Base-by-base conservation (phyloP, 768 basidiomycete genomes). In the Termitomyces heimii region DNA sequence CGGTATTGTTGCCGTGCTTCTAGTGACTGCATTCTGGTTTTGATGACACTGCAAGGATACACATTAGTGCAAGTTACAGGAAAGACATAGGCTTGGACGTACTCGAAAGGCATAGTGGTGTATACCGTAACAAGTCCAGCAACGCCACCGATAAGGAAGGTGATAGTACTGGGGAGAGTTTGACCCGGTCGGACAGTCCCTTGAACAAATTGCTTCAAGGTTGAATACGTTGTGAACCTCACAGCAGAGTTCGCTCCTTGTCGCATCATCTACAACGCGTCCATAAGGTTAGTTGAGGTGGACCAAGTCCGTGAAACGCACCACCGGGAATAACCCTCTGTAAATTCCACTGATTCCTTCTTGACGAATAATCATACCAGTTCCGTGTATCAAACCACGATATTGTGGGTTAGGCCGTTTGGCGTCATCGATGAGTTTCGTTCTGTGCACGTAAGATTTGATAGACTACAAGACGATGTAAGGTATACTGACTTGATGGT, bases 161-260 rank as follows among this genome's bases (percentile, higher is more conserved):
- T 98, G 62, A 98, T 86, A 16, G 88, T 83, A 49, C 78, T 85
- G 0, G 97, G 96, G 5, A 98, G 76, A 2, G 83, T 80, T 65
- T 94, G 89, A 4, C 94, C 94, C 0, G 94, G 85, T 34, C 89
- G 81, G 1, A 87, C 80, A 18, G 84, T 86, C 24, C 93, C 88
- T 67, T 93, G 93, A 1, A 94, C 92, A 62, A 94, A 83, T 65
- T 97, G 94, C 72, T 97, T 98, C 58, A 98, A 77, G 0, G 92
- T 96, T 3, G 90, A 84, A 72, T 98, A 98, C 0, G 93, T 94
- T 48, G 95, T 94, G 75, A 98, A 98, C 32, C 96, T 82, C 31
- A 98, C 85, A 10, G 97, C 94, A 5, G 94, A 98, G 69, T 98
- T 99, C 42, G 95, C 96, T 39, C 94, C 94, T 83, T 98, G 96